Evolutionary conservation across 345 rosid genomes (phyloP).

Genomic region (Populus davidiana): DNA sequence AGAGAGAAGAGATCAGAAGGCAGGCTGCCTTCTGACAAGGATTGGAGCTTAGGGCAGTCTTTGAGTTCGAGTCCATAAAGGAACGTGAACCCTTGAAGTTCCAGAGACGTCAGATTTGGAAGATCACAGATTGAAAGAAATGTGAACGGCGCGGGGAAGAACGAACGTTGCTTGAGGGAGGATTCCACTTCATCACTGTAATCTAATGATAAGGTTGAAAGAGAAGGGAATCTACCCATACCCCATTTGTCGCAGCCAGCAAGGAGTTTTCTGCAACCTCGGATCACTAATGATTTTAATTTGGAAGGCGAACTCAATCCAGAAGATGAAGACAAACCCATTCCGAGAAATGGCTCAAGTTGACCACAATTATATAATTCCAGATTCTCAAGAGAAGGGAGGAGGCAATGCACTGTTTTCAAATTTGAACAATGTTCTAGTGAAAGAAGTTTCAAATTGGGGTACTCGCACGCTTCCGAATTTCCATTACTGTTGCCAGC

Average conservation of each 20-base stretch:
- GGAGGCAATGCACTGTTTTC: not conserved
- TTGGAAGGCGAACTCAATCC: not conserved
- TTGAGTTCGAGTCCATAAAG: not conserved
- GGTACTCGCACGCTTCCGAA: too few relatives aligned
- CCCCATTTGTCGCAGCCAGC: not conserved
- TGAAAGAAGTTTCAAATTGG: too few relatives aligned
- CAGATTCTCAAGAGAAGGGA: not conserved
- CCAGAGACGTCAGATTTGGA: not conserved
- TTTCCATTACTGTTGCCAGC: too few relatives aligned
- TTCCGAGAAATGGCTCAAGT: slow-evolving; percentile 1
- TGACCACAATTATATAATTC: not conserved
- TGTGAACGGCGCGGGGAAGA: not conserved
- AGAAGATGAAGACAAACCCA: not conserved
- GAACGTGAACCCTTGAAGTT: not conserved
- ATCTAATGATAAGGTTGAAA: not conserved
- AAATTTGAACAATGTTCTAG: too few relatives aligned
- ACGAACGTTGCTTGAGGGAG: not conserved
- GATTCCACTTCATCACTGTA: not conserved
- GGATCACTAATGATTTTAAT: not conserved
- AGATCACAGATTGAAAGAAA: not conserved
- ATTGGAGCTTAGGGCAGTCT: not conserved
- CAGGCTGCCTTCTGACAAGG: not conserved
- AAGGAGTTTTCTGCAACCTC: not conserved
- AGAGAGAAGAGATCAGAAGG: not conserved
- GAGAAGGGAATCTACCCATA: not conserved